Percentiles rank a stretch among this genome's conserved stretches.
phyloP scores from a whole-genome alignment of 2,329 filamentous ascomycete species.

The Sporothrix euskadiensis region DNA sequence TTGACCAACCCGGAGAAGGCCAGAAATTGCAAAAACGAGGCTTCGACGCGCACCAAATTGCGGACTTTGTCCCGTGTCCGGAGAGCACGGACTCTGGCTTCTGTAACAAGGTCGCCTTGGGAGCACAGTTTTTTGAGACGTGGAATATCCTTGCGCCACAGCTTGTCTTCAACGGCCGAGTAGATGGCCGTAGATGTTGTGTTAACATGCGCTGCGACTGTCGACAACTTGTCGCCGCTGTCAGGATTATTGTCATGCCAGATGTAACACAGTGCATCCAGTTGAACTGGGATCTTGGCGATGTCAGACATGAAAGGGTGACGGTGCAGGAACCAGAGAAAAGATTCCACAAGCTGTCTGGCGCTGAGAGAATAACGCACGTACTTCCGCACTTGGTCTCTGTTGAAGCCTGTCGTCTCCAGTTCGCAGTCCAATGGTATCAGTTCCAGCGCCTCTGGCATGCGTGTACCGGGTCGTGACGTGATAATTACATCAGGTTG shows the following conservation, averaged over 20 bases:
- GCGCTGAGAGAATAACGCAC: background rate
- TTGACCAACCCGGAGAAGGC: background rate
- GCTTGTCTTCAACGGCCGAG: background rate
- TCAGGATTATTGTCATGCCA: background rate
- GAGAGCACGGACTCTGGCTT: background rate
- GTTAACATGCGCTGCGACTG: background rate
- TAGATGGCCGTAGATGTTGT: background rate
- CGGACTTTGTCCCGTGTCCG: background rate
- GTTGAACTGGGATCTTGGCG: background rate
- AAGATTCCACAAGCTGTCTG: background rate
- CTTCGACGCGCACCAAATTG: background rate
- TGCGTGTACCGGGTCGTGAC: background rate
- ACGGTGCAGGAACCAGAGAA: background rate
- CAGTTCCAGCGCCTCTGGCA: background rate
- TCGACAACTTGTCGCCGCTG: background rate
- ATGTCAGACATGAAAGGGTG: background rate
- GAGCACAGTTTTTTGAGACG: background rate
- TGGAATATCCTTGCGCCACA: background rate
- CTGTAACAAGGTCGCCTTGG: background rate
- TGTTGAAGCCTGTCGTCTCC: background rate
- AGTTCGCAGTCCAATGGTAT: background rate
- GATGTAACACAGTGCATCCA: background rate
- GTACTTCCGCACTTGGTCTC: background rate
- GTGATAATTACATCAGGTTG: constrained; percentile 45
- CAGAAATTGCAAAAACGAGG: background rate